Evolutionary conservation across 2,329 filamentous ascomycete species (phyloP), one percentile per base, ranked within the genome.

Genomic region (Fusarium sp.): DNA sequence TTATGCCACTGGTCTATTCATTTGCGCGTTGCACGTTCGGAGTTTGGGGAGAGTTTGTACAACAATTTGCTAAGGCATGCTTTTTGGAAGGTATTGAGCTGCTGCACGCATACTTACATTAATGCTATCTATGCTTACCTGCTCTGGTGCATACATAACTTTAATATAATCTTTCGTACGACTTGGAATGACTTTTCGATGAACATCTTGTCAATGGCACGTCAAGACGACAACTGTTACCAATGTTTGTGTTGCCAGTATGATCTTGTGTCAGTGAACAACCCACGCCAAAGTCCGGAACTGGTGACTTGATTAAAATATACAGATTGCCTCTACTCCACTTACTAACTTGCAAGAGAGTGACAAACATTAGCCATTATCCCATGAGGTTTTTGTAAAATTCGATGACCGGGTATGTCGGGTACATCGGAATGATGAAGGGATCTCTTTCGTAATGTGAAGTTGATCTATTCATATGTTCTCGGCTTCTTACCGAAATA

Each of bases 361-460:
- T 13, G 35, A 18, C 25, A 54, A 54, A 54, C 7, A 12, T 4
- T 12, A 1, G 2, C 19, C 19, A 13, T 18, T 9, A 30, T 30
- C 13, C 9, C 9, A 25, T 12, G 5, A 43, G 21, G 8, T 19
- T 61, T n/a, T 43, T 11, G 16, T 21, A 12, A n/a, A 33, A 12
- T 10, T 69, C n/a, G 3, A 30, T 32, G 23, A 38, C 35, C 60
- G 70, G 69, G 21, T 58, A 43, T 21, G 16, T 62, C 70, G 70
- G 70, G 28, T 72, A 67, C 16, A 9, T 32, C 70, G 70, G 70
- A 30, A 62, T 18, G 18, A 38, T 9, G 25, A 46, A 38, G 38
- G 9, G 23, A 38, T 10, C 5, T 38, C n/a, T n/a, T 35, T 49
- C 9, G 28, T 60, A 37, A 61, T 49, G 23, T 25, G 15, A 33